Evolutionary conservation across 2,329 filamentous ascomycete genomes (phyloP).

Genomic region (Diaporthe vaccinii): DNA sequence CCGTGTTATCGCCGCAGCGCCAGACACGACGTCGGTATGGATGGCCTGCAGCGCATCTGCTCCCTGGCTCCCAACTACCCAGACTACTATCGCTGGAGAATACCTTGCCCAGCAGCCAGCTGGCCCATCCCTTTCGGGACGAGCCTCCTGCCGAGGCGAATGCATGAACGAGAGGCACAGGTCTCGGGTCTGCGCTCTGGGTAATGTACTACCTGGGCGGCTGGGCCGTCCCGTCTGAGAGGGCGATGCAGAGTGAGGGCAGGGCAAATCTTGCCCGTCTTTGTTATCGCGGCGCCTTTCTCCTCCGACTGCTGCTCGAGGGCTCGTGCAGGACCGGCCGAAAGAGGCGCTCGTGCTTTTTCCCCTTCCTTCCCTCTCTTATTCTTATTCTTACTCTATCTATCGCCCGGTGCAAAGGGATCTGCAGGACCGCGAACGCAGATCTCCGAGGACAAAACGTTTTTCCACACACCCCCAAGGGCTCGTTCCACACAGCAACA

Average conservation of each 20-base stretch:
- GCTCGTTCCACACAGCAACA: background rate
- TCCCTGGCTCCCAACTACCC: background rate
- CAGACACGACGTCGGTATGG: conserved; percentile 4
- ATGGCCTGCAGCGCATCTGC: background rate
- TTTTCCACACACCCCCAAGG: conserved; percentile 9
- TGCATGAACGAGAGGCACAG: background rate
- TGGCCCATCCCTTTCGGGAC: conserved; percentile 23
- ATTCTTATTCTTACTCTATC: background rate
- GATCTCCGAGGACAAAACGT: conserved; percentile 24
- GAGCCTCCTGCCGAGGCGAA: conserved; percentile 18
- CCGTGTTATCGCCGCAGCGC: conserved; percentile 1
- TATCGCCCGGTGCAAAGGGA: background rate
- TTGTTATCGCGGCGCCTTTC: background rate
- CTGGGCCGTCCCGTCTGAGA: conserved; percentile 27
- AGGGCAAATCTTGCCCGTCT: conserved; percentile 12
- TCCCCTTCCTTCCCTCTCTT: background rate
- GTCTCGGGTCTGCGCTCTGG: background rate
- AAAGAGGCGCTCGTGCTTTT: background rate
- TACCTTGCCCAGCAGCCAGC: conserved; percentile 2
- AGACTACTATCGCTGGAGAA: background rate
- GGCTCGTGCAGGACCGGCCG: conserved; percentile 1
- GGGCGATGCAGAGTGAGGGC: background rate
- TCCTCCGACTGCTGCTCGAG: background rate
- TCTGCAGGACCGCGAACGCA: background rate
- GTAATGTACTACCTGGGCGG: background rate